A percentile compares a stretch with the other conserved stretches of the same genome.
Evolutionary conservation across 495 filamentous ascomycete genomes (phyloP).

Genomic region (Letharia columbiana): DNA sequence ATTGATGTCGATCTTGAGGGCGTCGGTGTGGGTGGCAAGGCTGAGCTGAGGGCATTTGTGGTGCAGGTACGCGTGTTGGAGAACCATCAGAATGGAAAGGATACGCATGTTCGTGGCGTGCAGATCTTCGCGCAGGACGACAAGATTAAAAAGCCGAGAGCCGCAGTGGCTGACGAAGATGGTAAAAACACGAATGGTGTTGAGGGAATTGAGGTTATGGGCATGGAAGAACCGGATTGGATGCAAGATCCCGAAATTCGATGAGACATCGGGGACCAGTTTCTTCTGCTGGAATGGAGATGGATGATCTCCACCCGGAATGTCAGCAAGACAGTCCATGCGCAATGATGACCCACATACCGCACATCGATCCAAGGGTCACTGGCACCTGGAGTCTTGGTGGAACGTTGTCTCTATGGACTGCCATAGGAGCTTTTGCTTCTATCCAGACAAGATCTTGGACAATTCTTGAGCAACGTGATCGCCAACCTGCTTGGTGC

Average conservation of each 20-base stretch:
- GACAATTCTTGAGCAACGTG: constrained; percentile 64
- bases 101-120: constrained; percentile 89
- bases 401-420: background rate
- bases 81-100: constrained; percentile 98
- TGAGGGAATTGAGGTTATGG: constrained; percentile 9
- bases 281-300: background rate
- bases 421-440: constrained; percentile 11
- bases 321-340: background rate
- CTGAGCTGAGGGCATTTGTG: constrained; percentile 71
- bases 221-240: constrained; percentile 35
- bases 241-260: constrained; percentile 52
- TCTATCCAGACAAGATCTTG: constrained; percentile 35
- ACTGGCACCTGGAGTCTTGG: background rate
- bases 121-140: constrained; percentile 81
- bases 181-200: constrained; percentile 3
- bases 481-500: constrained; percentile 74
- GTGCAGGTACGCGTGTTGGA: constrained; percentile 81
- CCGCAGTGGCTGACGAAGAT: constrained; percentile 12
- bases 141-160: constrained; percentile 1
- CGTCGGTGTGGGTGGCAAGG: constrained; percentile 46
- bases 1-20: constrained; percentile 70
- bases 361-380: background rate
- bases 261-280: constrained; percentile 19
- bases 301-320: background rate
- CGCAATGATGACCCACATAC: background rate